Evolutionary conservation across 371 early-diverging fungal species (phyloP).

Genomic region (Thermomucor indicae-seudaticae): DNA sequence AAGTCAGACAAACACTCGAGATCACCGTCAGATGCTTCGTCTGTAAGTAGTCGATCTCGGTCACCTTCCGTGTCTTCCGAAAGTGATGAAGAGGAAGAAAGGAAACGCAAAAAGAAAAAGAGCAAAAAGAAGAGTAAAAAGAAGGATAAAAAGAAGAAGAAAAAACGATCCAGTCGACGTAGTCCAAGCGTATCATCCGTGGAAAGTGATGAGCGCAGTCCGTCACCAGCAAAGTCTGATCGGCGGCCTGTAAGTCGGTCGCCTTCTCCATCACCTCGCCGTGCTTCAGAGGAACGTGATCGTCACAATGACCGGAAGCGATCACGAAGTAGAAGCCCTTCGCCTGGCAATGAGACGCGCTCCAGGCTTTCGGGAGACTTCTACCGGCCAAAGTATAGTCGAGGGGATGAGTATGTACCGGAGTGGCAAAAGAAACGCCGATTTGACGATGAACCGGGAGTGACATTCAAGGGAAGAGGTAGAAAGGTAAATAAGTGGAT

Average conservation of each 20-base stretch:
- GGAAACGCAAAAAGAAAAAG: constrained; percentile 12
- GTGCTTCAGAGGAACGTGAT: neutral
- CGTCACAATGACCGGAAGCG: neutral
- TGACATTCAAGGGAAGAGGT: constrained; percentile 45
- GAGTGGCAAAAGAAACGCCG: constrained; percentile 33
- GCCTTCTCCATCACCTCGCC: neutral
- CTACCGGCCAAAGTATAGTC: neutral
- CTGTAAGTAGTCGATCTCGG: constrained; percentile 11
- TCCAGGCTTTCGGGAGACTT: neutral
- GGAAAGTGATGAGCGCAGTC: neutral
- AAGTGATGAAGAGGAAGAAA: constrained; percentile 8
- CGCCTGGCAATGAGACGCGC: neutral
- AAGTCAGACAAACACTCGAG: neutral
- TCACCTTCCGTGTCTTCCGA: constrained; percentile 2
- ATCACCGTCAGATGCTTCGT: neutral
- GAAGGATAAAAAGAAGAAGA: constrained; percentile 24
- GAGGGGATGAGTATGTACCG: constrained; percentile 21
- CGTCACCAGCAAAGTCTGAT: neutral
- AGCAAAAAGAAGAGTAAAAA: constrained; percentile 24
- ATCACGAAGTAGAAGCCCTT: neutral
- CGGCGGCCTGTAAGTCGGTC: neutral
- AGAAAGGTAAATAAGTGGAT: constrained; percentile 39
- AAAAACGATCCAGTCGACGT: constrained; percentile 9
- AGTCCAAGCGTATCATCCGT: neutral
- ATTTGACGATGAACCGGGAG: constrained; percentile 26